Evolutionary conservation across 805 yeast genomes (phyloP), one percentile per base, ranked within the genome.

Genomic region (Barnettozyma sp.): DNA sequence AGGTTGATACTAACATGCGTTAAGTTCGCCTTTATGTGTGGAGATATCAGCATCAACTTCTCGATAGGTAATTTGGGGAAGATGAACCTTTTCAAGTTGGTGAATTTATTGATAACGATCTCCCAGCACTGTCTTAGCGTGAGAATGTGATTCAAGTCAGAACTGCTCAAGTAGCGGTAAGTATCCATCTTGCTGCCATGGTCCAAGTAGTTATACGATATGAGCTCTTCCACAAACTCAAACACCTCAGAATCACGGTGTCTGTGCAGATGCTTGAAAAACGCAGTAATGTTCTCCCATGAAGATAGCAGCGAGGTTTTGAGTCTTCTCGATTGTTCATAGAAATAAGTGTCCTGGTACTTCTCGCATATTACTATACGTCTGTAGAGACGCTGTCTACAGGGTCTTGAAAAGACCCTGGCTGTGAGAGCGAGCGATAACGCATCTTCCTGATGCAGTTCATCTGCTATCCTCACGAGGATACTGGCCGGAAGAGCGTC

Each of bases 321-420:
- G 11, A 32, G 28, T 11, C 17, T 18, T 8, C 34, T 27, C 2
- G 44, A 22, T 19, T 46, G 22, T 9, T 43, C 26, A 19, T 41
- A 38, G 39, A 37, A 50, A 29, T 39, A 50, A 6, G 39, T 36
- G 25, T 52, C 55, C 24, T 45, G 44, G 10, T 34, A 38, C 34
- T 52, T 52, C 32, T 52, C 56, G 39, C 55, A 49, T 5, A 52
- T 38, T 3, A 47, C 20, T 2, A 52, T 44, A 15, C 28, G 35
- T 14, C 39, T 34, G 35, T 50, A 52, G 2, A 52, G 38, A n/a
- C 56, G 35, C n/a, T 33, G 25, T 16, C 43, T 36, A 17, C 45
- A 42, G 1, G 51, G 39, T 11, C 38, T 36, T 1, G 7, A 21
- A 25, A 52, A 50, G 4, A 35, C 22, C 12, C 38, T 43, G 14